These are phyloP conservation scores for Moesziomyces sp. DNA, from an alignment of 1,284 basidiomycete genomes.

Conservation along the genomic window DNA sequence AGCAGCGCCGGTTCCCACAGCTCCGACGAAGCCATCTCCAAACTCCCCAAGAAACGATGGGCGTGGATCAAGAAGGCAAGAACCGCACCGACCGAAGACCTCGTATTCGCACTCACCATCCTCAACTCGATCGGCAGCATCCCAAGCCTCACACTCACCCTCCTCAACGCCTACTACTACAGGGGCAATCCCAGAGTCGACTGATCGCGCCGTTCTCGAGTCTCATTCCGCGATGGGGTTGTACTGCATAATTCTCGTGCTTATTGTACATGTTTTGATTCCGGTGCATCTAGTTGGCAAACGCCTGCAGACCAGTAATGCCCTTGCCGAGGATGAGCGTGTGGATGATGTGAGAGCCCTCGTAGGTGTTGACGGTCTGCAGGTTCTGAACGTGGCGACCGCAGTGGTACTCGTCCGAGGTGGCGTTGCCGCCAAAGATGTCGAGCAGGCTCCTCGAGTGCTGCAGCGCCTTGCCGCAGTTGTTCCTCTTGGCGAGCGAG, in stretches of 20 bases:
- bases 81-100: constrained; percentile 23
- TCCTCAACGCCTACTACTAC: constrained; percentile 22
- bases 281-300: constrained; percentile 66
- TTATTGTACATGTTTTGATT: background rate
- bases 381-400: constrained; percentile 58
- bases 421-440: constrained; percentile 73
- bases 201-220: background rate
- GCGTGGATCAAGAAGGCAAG: background rate
- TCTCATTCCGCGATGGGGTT: background rate
- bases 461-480: constrained; percentile 83
- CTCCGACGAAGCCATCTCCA: too few species aligned
- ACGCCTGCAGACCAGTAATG: constrained; percentile 86
- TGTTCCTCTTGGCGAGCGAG: constrained; percentile 93
- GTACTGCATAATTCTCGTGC: background rate
- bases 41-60: background rate
- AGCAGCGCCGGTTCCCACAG: too few species aligned
- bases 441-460: constrained; percentile 70
- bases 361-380: constrained; percentile 63
- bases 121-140: constrained; percentile 38
- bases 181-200: constrained; percentile 40
- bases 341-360: constrained; percentile 60
- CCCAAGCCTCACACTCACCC: constrained; percentile 31
- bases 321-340: constrained; percentile 87
- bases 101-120: constrained; percentile 28
- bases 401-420: constrained; percentile 57